These are phyloP conservation scores for Ceriops zippeliana DNA, from an alignment of 345 rosid genomes.

Conservation along the genomic window DNA sequence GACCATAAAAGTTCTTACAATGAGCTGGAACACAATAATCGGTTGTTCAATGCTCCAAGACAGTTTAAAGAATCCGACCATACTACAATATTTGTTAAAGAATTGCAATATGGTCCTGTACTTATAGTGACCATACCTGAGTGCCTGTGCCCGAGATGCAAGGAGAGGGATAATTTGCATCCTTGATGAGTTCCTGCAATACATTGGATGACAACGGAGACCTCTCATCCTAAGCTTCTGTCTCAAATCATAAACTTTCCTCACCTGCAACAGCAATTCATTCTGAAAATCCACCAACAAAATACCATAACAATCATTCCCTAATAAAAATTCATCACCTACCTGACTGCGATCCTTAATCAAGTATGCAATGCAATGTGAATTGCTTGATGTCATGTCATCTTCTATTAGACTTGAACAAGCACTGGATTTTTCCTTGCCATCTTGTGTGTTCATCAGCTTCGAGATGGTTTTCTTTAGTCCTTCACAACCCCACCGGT, in stretches of 20 bases:
- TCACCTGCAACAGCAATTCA: constrained; percentile 47
- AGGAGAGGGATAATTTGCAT: constrained; percentile 82
- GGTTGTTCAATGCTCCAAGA: neutral
- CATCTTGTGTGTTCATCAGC: constrained; percentile 66
- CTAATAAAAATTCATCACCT: constrained; percentile 4
- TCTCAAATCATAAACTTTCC: constrained; percentile 76
- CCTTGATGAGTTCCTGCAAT: constrained; percentile 76
- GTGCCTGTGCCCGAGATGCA: constrained; percentile 94
- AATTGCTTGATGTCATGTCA: constrained; percentile 57
- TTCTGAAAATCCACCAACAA: constrained; percentile 9
- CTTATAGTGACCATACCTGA: constrained; percentile 44
- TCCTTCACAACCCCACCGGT: constrained; percentile 89
- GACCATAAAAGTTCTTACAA: too few species aligned
- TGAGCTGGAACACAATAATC: too few species aligned
- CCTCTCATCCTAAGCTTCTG: constrained; percentile 93
- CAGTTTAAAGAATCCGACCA: neutral
- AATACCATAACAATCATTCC: neutral
- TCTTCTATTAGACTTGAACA: constrained; percentile 52
- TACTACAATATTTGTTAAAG: neutral
- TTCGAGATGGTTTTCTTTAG: constrained; percentile 86
- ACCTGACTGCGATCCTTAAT: constrained; percentile 70
- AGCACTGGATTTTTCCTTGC: constrained; percentile 33
- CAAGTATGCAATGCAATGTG: constrained; percentile 66
- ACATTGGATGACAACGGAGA: constrained; percentile 96
- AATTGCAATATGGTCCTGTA: neutral